Evolutionary conservation across 805 yeast genomes (phyloP).

Genomic region (Cyberlindnera euphorbiae): DNA sequence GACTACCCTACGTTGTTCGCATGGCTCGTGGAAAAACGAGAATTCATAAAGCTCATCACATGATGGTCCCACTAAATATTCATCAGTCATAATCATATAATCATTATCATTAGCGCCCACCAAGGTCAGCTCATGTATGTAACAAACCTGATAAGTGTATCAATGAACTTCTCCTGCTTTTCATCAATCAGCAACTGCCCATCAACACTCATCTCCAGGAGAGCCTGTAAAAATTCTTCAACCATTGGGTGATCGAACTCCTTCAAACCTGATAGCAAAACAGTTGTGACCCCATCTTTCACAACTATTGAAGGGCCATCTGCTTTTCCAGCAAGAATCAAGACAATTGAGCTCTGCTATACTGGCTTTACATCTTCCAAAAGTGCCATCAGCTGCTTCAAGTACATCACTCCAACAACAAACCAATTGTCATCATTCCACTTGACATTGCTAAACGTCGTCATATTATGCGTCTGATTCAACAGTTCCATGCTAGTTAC

Average conservation of each 20-base stretch:
- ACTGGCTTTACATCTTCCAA: background rate
- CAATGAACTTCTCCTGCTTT: slow-evolving; percentile 3
- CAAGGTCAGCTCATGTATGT: background rate
- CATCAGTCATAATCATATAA: too few relatives aligned
- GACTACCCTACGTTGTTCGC: slow-evolving; percentile 1
- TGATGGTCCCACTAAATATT: too few relatives aligned
- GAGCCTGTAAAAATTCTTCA: background rate
- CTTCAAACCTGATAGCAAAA: background rate
- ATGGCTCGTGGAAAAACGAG: slow-evolving; percentile 1
- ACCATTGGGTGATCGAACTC: background rate
- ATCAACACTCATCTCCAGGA: background rate
- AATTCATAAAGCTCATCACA: background rate
- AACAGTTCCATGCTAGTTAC: slow-evolving; percentile 16
- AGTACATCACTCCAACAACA: slow-evolving; percentile 12
- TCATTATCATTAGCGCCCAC: background rate
- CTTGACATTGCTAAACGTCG: slow-evolving; percentile 6
- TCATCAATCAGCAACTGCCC: background rate
- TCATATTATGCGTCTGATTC: slow-evolving; percentile 9
- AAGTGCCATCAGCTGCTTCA: slow-evolving; percentile 5
- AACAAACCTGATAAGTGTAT: slow-evolving; percentile 9
- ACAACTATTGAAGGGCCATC: too few relatives aligned
- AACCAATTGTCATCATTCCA: slow-evolving; percentile 12
- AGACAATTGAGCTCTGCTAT: background rate
- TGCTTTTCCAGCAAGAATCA: background rate
- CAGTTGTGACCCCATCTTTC: too few relatives aligned